These are phyloP conservation scores for Aspergillus sclerotioniger DNA, from an alignment of 495 filamentous ascomycete genomes.

Conservation along the genomic window DNA sequence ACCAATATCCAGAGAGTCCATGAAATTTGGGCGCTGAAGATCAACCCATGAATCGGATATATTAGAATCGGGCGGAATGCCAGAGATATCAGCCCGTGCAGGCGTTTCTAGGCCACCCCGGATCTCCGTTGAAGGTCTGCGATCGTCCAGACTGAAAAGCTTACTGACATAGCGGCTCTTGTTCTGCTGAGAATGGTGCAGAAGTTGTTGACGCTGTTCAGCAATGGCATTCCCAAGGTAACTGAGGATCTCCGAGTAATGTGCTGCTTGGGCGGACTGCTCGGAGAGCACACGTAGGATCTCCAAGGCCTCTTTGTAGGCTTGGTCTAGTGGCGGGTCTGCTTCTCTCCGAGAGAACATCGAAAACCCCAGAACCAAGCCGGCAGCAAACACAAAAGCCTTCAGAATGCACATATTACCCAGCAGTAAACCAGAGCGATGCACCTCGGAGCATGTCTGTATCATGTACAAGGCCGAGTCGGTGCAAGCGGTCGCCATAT, in stretches of 20 bases:
- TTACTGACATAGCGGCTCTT: conserved; percentile 38
- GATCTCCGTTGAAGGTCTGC: conserved; percentile 5
- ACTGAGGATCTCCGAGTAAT: conserved; percentile 37
- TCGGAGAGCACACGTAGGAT: conserved; percentile 33
- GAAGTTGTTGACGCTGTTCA: conserved; percentile 33
- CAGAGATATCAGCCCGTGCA: neutral
- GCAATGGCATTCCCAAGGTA: conserved; percentile 32
- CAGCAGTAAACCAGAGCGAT: conserved; percentile 31
- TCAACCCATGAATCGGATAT: conserved; percentile 20
- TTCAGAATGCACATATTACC: conserved; percentile 42
- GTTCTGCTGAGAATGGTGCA: conserved; percentile 28
- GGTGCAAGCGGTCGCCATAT: conserved; percentile 35
- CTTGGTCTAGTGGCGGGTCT: conserved; percentile 30
- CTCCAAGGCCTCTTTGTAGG: conserved; percentile 30
- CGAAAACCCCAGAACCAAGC: conserved; percentile 42
- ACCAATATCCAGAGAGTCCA: conserved; percentile 21
- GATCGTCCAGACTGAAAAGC: conserved; percentile 33
- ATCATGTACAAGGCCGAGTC: conserved; percentile 44
- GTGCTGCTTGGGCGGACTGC: conserved; percentile 41
- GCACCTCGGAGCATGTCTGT: conserved; percentile 38
- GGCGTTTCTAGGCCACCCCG: neutral
- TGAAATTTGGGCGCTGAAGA: neutral
- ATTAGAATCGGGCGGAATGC: conserved; percentile 10
- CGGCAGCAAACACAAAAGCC: conserved; percentile 44
- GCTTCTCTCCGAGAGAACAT: conserved; percentile 38